Percentiles rank a stretch among this genome's conserved stretches.
Evolutionary conservation across 2,329 filamentous ascomycete genomes (phyloP).

Genomic region (Aspergillus spinulosporus): DNA sequence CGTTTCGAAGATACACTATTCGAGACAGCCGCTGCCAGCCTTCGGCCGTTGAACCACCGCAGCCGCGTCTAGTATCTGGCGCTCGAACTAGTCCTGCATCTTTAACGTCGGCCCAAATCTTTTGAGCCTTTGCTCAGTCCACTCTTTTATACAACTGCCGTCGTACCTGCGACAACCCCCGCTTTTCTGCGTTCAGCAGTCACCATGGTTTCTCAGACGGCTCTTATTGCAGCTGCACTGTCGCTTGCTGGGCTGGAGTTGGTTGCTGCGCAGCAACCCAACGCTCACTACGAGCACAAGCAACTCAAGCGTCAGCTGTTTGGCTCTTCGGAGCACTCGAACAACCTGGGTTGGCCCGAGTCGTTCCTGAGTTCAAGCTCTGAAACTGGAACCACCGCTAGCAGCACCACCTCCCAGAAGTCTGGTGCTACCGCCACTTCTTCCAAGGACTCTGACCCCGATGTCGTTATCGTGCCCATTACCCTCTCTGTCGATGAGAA

Average conservation of each 20-base stretch:
- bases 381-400: background rate
- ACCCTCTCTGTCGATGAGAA: constrained; percentile 25
- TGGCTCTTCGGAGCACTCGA: constrained; percentile 7
- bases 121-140: constrained; percentile 29
- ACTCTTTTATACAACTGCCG: constrained; percentile 22
- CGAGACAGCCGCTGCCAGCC: constrained; percentile 15
- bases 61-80: constrained; percentile 14
- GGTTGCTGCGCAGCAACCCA: constrained; percentile 36
- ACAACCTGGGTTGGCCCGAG: constrained; percentile 3
- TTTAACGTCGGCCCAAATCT: constrained; percentile 10
- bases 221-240: constrained; percentile 35
- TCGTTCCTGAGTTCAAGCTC: constrained; percentile 2
- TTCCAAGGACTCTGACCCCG: constrained; percentile 9
- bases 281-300: constrained; percentile 27
- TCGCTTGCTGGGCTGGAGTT: constrained; percentile 37
- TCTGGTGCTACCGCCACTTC: background rate
- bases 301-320: constrained; percentile 33
- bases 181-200: constrained; percentile 13
- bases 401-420: constrained; percentile 4
- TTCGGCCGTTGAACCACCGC: constrained; percentile 13
- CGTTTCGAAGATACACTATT: constrained; percentile 3
- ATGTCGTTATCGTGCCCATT: constrained; percentile 23
- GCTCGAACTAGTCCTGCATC: constrained; percentile 13
- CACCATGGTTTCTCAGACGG: constrained; percentile 34
- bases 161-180: constrained; percentile 10